Conservation (phyloP, 1,139 yeast genomes). For the Diutina ranongensis region DNA sequence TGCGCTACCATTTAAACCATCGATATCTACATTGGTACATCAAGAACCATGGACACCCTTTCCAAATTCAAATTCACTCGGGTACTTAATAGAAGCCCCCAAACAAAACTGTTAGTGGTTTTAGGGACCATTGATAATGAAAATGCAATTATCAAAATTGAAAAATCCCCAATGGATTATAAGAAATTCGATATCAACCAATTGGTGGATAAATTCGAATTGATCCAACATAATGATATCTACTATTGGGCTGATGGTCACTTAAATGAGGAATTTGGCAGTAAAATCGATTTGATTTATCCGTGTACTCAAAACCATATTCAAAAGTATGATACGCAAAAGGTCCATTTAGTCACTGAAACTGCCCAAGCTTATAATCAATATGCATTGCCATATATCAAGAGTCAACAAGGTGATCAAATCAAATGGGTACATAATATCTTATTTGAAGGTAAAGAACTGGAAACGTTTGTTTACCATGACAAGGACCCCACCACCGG, state of each 20-base stretch:
- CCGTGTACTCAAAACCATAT: constrained; percentile 90
- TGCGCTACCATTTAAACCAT: no score
- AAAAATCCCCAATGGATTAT: constrained; percentile 44
- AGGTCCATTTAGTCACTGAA: constrained; percentile 52
- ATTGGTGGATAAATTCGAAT: constrained; percentile 23
- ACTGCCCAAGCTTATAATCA: constrained; percentile 64
- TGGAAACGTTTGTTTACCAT: constrained; percentile 60
- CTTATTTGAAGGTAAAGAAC: constrained; percentile 69
- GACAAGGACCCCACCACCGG: constrained; percentile 47
- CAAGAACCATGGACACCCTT: constrained; percentile 12
- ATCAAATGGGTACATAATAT: constrained; percentile 89
- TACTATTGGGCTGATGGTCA: constrained; percentile 69
- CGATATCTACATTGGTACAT: no score
- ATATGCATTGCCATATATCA: constrained; percentile 65
- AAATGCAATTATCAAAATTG: constrained; percentile 63
- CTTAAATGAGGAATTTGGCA: constrained; percentile 39
- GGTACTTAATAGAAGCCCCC: constrained; percentile 45
- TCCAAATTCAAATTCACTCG: constrained; percentile 29
- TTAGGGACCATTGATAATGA: constrained; percentile 52
- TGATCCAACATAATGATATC: constrained; percentile 64
- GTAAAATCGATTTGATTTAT: constrained; percentile 66
- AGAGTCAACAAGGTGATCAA: constrained; percentile 64
- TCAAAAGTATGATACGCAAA: constrained; percentile 54
- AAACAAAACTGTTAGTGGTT: constrained; percentile 49
- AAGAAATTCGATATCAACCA: constrained; percentile 12